phyloP scores from a whole-genome alignment of 2,329 filamentous ascomycete species.

The Talaromyces marneffei region DNA sequence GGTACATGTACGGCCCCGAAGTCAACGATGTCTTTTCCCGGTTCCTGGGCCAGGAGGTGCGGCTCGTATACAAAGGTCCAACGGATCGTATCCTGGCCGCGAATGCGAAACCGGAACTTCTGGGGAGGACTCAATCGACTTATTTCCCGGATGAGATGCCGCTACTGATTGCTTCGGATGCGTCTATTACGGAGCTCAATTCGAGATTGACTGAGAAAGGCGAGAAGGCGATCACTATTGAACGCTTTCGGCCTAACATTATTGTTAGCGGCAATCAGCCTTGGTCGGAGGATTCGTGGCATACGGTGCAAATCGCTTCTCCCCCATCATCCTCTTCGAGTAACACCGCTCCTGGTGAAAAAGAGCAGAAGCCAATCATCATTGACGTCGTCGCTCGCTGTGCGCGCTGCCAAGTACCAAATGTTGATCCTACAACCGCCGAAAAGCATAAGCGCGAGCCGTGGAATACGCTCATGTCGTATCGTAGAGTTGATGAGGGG shows the following conservation, averaged over 20 bases:
- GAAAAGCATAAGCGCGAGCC: conserved; percentile 55
- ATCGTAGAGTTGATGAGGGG: conserved; percentile 54
- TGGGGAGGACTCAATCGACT: conserved; percentile 51
- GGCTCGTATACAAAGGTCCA: conserved; percentile 58
- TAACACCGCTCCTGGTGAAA: neutral
- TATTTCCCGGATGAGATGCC: conserved; percentile 58
- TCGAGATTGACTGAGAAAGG: conserved; percentile 40
- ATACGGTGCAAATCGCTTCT: conserved; percentile 42
- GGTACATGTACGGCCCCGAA: conserved; percentile 47
- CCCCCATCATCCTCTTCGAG: neutral
- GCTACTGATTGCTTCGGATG: conserved; percentile 51
- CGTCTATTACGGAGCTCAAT: conserved; percentile 56
- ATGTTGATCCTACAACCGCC: conserved; percentile 59
- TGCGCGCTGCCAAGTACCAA: conserved; percentile 57
- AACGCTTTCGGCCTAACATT: conserved; percentile 61
- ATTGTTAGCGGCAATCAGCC: conserved; percentile 51
- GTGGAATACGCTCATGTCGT: conserved; percentile 58
- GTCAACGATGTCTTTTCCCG: conserved; percentile 51
- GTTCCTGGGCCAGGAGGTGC: conserved; percentile 53
- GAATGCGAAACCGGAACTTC: conserved; percentile 49
- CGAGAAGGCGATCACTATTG: conserved; percentile 50
- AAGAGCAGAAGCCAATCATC: conserved; percentile 29
- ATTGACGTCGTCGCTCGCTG: conserved; percentile 57
- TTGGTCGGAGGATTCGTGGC: conserved; percentile 62
- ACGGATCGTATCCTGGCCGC: conserved; percentile 50